Percentiles rank a stretch among this genome's conserved stretches.
Evolutionary conservation across 164 flowering plant species (phyloP).

Genomic region (Pachysandra terminalis): DNA sequence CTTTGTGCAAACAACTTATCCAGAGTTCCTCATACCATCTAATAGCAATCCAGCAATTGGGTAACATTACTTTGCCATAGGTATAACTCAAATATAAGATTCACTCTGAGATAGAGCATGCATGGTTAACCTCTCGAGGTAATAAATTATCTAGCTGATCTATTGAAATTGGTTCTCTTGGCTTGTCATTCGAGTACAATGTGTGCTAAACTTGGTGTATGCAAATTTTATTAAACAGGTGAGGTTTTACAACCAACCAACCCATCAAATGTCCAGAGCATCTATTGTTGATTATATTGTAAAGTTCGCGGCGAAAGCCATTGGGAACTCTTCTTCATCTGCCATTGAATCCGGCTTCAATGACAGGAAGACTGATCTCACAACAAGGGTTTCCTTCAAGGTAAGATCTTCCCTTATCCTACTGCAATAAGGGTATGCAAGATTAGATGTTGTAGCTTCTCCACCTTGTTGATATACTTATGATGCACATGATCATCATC

Average conservation of each 20-base stretch:
- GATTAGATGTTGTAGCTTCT: too few species aligned
- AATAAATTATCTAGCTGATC: background rate
- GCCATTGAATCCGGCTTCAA: constrained; percentile 45
- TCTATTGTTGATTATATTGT: constrained; percentile 34
- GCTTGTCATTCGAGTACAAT: background rate
- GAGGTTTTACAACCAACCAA: constrained; percentile 52
- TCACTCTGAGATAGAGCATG: too few species aligned
- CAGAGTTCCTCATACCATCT: too few species aligned
- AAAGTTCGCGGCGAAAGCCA: constrained; percentile 30
- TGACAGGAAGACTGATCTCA: constrained; percentile 48
- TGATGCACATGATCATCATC: background rate
- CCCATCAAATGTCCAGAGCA: constrained; percentile 48
- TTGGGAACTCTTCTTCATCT: constrained; percentile 49
- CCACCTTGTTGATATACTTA: too few species aligned
- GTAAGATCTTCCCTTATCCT: constrained; percentile 23
- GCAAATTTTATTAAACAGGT: constrained; percentile 44
- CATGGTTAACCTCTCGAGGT: background rate
- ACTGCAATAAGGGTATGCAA: background rate
- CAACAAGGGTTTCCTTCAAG: constrained; percentile 72
- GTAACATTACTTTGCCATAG: too few species aligned
- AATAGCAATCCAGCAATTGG: too few species aligned
- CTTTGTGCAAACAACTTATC: too few species aligned
- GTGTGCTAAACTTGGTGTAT: constrained; percentile 3
- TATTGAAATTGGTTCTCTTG: background rate
- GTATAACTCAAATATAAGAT: too few species aligned